A percentile compares a stretch with the other conserved stretches of the same genome.
Conservation (phyloP, 495 filamentous ascomycete genomes). For the Penicillium chermesinum region DNA sequence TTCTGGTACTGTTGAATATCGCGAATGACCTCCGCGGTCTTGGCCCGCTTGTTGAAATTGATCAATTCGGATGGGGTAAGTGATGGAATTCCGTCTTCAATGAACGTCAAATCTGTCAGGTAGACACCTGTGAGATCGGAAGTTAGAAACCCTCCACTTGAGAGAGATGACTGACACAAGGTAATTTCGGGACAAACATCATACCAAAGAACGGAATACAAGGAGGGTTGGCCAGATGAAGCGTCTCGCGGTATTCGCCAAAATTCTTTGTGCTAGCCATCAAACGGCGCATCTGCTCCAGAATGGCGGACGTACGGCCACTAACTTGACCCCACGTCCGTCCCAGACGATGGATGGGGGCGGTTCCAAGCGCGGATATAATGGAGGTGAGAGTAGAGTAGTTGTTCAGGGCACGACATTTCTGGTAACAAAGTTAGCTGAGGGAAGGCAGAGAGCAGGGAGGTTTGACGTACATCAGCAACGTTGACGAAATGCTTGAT, state of each 20-base stretch:
- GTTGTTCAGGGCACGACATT: slow-evolving; percentile 92
- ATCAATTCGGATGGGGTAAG: slow-evolving; percentile 93
- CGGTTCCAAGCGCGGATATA: slow-evolving; percentile 89
- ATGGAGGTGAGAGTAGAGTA: slow-evolving; percentile 98
- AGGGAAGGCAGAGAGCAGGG: not conserved
- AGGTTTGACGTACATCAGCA: slow-evolving; percentile 61
- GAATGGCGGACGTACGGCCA: slow-evolving; percentile 65
- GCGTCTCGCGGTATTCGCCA: slow-evolving; percentile 86
- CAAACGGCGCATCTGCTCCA: slow-evolving; percentile 86
- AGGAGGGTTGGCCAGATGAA: slow-evolving; percentile 89
- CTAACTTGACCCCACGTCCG: slow-evolving; percentile 95
- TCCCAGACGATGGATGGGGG: slow-evolving; percentile 87
- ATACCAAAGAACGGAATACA: slow-evolving; percentile 98
- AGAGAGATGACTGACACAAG: not conserved
- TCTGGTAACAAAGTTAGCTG: slow-evolving; percentile 44
- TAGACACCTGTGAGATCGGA: slow-evolving; percentile 67
- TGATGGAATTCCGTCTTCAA: slow-evolving; percentile 95
- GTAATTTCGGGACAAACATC: slow-evolving; percentile 16
- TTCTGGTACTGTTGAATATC: slow-evolving; percentile 99
- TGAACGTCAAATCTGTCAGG: slow-evolving; percentile 95
- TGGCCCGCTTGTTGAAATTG: slow-evolving; percentile 96
- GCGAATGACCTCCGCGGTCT: slow-evolving; percentile 95
- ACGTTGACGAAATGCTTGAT: slow-evolving; percentile 98
- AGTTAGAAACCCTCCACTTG: not conserved
- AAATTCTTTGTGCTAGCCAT: slow-evolving; percentile 99